A percentile compares a stretch with the other conserved stretches of the same genome.
These are phyloP conservation scores for Lentinula guzmanii DNA, from an alignment of 768 basidiomycete genomes.

Conservation along the genomic window DNA sequence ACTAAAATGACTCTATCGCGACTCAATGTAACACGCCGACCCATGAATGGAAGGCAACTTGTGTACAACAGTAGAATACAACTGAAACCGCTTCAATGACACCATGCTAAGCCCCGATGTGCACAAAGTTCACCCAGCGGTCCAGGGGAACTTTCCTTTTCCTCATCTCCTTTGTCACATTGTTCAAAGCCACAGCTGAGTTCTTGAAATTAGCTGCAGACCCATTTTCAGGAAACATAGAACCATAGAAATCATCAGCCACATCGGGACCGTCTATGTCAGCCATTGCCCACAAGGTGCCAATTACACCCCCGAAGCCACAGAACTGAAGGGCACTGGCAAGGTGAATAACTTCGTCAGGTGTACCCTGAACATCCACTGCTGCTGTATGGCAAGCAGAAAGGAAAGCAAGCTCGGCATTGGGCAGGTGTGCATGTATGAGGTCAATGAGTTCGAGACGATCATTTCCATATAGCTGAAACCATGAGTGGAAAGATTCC, in stretches of 20 bases:
- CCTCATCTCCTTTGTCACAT: not conserved
- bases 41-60: too few relatives aligned
- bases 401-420: slow-evolving; percentile 13
- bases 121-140: not conserved
- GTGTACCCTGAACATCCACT: slow-evolving; percentile 5
- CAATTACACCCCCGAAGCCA: slow-evolving; percentile 27
- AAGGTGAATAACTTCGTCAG: slow-evolving; percentile 27
- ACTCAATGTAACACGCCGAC: too few relatives aligned
- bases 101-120: not conserved
- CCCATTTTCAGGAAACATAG: not conserved
- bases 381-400: slow-evolving; percentile 15
- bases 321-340: slow-evolving; percentile 28
- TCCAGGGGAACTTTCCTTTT: not conserved
- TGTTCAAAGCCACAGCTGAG: not conserved
- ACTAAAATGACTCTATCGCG: too few relatives aligned
- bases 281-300: slow-evolving; percentile 22
- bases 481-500: slow-evolving; percentile 9
- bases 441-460: slow-evolving; percentile 5
- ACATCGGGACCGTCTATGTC: not conserved
- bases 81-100: too few relatives aligned
- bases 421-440: slow-evolving; percentile 1
- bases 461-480: slow-evolving; percentile 9
- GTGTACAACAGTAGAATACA: too few relatives aligned
- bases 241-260: not conserved
- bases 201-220: not conserved